Conservation (phyloP, 176 grass and related monocot genomes). For the Cenchrus fungigraminus region DNA sequence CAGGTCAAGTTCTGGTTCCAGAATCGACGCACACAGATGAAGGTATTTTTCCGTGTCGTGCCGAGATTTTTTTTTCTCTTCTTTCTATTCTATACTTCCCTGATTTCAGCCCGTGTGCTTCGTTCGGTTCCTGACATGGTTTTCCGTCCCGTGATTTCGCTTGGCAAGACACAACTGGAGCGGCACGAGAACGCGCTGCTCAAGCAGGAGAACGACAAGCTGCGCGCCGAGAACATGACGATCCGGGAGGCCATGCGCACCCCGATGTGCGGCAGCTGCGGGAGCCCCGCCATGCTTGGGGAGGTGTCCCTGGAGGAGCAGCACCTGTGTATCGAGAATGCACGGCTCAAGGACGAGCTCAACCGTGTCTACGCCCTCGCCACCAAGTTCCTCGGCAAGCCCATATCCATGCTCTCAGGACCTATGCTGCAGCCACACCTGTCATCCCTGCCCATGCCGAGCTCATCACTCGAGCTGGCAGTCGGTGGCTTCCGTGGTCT, state of each 20-base stretch:
- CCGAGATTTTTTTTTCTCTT: neutral
- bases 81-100: too few relatives aligned
- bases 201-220: slow-evolving; percentile 91
- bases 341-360: slow-evolving; percentile 90
- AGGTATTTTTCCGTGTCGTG: slow-evolving; percentile 43
- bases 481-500: slow-evolving; percentile 56
- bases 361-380: slow-evolving; percentile 72
- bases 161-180: slow-evolving; percentile 81
- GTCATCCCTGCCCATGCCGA: slow-evolving; percentile 57
- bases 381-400: slow-evolving; percentile 88
- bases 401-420: slow-evolving; percentile 38
- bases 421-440: slow-evolving; percentile 41
- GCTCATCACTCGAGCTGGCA: slow-evolving; percentile 69
- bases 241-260: slow-evolving; percentile 84
- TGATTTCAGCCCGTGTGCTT: neutral
- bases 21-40: slow-evolving; percentile 96
- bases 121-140: neutral
- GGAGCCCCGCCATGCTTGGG: slow-evolving; percentile 78
- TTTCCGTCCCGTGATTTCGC: neutral
- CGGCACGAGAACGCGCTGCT: slow-evolving; percentile 94
- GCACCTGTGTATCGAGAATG: slow-evolving; percentile 92
- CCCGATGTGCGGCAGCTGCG: slow-evolving; percentile 84
- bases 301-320: slow-evolving; percentile 92
- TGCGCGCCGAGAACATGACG: slow-evolving; percentile 85
- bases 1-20: slow-evolving; percentile 99